phyloP scores from a whole-genome alignment of 2,329 filamentous ascomycete genomes.

The Mycosphaerella sp. region DNA sequence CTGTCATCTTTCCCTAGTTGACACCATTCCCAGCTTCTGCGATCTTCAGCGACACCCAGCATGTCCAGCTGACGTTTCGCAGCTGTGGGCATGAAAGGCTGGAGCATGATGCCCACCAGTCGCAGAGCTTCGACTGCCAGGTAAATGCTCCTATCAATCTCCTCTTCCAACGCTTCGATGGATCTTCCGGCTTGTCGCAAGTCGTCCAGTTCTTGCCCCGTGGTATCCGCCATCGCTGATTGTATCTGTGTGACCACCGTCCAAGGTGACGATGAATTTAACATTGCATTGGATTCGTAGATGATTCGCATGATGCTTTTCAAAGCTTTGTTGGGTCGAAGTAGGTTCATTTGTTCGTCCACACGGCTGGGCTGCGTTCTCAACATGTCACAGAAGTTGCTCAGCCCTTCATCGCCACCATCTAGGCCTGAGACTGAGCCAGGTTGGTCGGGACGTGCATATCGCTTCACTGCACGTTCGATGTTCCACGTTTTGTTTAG shows the following conservation, averaged over 20 bases:
- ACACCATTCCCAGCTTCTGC: constrained; percentile 59
- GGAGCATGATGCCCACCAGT: constrained; percentile 73
- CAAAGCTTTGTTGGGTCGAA: constrained; percentile 61
- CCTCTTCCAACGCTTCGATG: constrained; percentile 30
- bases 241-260: constrained; percentile 38
- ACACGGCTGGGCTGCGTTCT: constrained; percentile 38
- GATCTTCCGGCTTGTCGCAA: constrained; percentile 18
- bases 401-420: neutral
- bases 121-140: constrained; percentile 69
- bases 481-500: constrained; percentile 52
- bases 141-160: constrained; percentile 59
- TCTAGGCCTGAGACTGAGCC: neutral
- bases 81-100: constrained; percentile 85
- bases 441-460: constrained; percentile 16
- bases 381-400: constrained; percentile 11
- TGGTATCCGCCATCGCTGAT: constrained; percentile 25
- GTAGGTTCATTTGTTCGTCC: constrained; percentile 53
- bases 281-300: constrained; percentile 58
- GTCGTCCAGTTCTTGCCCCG: constrained; percentile 25
- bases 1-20: constrained; percentile 55
- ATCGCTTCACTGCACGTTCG: constrained; percentile 28
- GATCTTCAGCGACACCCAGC: constrained; percentile 60
- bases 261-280: constrained; percentile 66
- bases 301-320: constrained; percentile 58
- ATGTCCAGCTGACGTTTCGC: constrained; percentile 65